Conservation (phyloP, 164 flowering plant genomes). For the Magnolia sinica region DNA sequence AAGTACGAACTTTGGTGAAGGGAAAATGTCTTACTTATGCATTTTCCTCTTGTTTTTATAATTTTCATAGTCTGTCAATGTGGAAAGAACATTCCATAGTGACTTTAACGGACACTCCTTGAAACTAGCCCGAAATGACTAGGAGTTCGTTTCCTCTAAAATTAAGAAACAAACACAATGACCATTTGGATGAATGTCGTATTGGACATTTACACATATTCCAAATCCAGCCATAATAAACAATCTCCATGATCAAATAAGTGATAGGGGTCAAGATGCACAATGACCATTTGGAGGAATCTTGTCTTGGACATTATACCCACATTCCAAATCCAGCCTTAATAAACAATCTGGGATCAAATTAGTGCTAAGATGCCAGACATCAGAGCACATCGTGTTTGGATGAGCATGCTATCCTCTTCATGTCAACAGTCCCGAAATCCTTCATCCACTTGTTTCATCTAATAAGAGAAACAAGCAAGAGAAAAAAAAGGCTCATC, state of each 20-base stretch:
- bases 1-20: neutral
- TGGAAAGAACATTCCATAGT: neutral
- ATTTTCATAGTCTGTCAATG: neutral
- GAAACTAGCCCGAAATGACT: neutral
- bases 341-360: no score
- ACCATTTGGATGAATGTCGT: neutral
- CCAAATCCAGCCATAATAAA: neutral
- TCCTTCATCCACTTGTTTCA: no score
- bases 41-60: neutral
- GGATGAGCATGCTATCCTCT: no score
- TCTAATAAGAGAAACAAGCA: no score
- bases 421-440: no score
- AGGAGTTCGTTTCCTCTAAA: neutral
- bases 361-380: no score
- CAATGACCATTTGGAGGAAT: no score
- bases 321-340: no score
- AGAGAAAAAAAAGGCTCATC: no score
- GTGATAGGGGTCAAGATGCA: no score
- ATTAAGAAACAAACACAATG: neutral
- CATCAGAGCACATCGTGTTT: no score
- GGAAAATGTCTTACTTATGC: neutral
- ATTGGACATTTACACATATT: neutral
- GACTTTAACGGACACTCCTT: neutral
- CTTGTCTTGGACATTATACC: no score
- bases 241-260: neutral